Evolutionary conservation across 345 rosid species (phyloP).

Genomic region (Streptanthus diversifolius): DNA sequence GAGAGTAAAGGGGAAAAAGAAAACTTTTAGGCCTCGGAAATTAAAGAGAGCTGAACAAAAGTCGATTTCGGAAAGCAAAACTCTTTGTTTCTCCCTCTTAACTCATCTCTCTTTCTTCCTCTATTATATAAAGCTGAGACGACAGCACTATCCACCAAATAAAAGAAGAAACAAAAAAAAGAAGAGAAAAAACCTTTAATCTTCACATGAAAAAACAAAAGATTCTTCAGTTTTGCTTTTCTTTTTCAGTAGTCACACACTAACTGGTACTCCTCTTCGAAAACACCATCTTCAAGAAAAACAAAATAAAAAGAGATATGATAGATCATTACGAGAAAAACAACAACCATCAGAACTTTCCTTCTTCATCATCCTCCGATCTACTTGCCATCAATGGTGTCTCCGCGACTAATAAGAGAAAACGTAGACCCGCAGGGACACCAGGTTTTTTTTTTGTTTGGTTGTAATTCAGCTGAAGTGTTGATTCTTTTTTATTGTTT

Average conservation of each 20-base stretch:
- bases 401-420: slow-evolving; percentile 43
- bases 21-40: slow-evolving; percentile 12
- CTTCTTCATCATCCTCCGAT: slow-evolving; percentile 18
- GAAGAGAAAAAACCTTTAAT: background rate
- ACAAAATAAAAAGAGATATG: background rate
- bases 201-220: slow-evolving; percentile 31
- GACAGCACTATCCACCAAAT: slow-evolving; percentile 26
- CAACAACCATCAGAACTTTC: slow-evolving; percentile 8
- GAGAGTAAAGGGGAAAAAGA: slow-evolving; percentile 12
- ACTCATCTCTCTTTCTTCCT: slow-evolving; percentile 21
- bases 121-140: slow-evolving; percentile 29
- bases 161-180: slow-evolving; percentile 2
- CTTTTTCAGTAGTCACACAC: slow-evolving; percentile 21
- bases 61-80: slow-evolving; percentile 34
- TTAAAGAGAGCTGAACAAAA: slow-evolving; percentile 31
- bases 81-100: slow-evolving; percentile 29
- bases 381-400: slow-evolving; percentile 20
- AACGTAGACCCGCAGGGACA: slow-evolving; percentile 85
- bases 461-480: background rate
- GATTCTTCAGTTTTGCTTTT: slow-evolving; percentile 24
- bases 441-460: slow-evolving; percentile 47
- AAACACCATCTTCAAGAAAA: background rate
- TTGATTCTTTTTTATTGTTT: background rate
- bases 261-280: slow-evolving; percentile 6
- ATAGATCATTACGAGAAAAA: slow-evolving; percentile 24